phyloP scores from a whole-genome alignment of 139 green algal genomes.

The Prasinococcaceae sp. region DNA sequence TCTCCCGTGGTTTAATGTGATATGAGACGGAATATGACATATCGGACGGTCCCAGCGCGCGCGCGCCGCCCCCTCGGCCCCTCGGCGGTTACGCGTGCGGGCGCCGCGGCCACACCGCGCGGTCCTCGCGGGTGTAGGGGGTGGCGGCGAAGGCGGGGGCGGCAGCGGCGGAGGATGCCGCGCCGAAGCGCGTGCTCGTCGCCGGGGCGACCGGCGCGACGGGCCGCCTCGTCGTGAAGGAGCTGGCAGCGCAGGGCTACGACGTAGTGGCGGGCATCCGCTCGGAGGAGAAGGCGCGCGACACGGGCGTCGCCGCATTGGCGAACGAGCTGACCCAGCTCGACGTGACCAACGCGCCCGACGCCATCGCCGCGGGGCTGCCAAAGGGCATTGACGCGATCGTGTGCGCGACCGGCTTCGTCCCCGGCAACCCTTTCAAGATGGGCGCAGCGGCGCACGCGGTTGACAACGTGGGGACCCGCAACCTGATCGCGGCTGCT shows the following conservation, averaged over 20 bases:
- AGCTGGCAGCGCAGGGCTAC: slow-evolving; percentile 1
- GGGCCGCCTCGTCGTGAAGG: slow-evolving; percentile 13
- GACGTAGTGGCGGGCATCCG: slow-evolving; percentile 17
- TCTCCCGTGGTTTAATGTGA: too few species aligned
- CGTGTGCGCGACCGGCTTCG: slow-evolving; percentile 18
- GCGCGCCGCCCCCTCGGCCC: too few species aligned
- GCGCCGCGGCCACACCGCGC: too few species aligned
- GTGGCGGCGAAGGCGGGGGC: too few species aligned
- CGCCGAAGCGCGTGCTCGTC: slow-evolving; percentile 17
- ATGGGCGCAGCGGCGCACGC: slow-evolving; percentile 17
- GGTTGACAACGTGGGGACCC: slow-evolving; percentile 24
- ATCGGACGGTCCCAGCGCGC: too few species aligned
- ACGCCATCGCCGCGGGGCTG: neutral
- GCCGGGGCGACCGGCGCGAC: slow-evolving; percentile 23
- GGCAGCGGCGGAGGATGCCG: neutral
- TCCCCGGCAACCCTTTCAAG: slow-evolving; percentile 21
- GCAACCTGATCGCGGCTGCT: slow-evolving; percentile 22
- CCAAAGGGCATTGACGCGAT: slow-evolving; percentile 2
- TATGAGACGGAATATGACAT: too few species aligned
- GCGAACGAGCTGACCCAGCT: too few species aligned
- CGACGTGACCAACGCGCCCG: slow-evolving; percentile 3
- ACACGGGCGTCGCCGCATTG: neutral
- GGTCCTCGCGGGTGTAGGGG: too few species aligned
- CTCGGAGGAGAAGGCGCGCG: slow-evolving; percentile 4
- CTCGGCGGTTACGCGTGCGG: too few species aligned